Evolutionary conservation across 441 rosid genomes (phyloP), one percentile per base, ranked within the genome.

Genomic region (Brassica hybrid): DNA sequence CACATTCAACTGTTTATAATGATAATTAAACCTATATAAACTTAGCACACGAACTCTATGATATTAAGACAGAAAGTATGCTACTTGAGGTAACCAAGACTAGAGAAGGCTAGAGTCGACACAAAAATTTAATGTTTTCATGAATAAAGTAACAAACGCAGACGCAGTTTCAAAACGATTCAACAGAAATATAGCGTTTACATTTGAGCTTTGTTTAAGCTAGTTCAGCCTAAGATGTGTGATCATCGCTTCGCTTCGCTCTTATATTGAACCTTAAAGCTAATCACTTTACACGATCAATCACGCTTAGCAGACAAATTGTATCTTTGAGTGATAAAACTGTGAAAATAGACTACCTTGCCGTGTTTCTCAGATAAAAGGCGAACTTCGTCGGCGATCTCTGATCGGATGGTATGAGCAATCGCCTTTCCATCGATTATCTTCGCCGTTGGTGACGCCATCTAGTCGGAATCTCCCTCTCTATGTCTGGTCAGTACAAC

Each of bases 381-480:
- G 54, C 85, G 84, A 72, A 91, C 90, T 87, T 92, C 96, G 6
- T 84, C 87, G 25, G 93, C 93, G 67, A 94, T 92, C 84, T 92
- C 99, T 18, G 90, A 87, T 84, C 94, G 83, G 77, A 91, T 90
- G 36, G 97, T 88, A 65, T 89, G 86, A 8, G 97, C 97, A 57
- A 92, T 83, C 36, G 86, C 90, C 83, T 89, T 91, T 2, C 97
- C 97, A 72, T 90, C 96, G 74, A 94, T 90, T 52, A 89, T 45
- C 70, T 83, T 84, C 60, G 97, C 95, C 71, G 81, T 81, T 9
- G 71, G 54, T 34, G 93, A 84, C 36, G 88, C 87, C 94, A 85
- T 34, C 8, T 34, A 34, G 56, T 27, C 32, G 6, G 32, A 27
- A 27, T 27, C 32, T 27, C 32, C 5, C 32, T 27, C 32, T 27